Evolutionary conservation across 1,284 basidiomycete species (phyloP), one percentile per base, ranked within the genome.

Genomic region (Hemileia vastatrix): DNA sequence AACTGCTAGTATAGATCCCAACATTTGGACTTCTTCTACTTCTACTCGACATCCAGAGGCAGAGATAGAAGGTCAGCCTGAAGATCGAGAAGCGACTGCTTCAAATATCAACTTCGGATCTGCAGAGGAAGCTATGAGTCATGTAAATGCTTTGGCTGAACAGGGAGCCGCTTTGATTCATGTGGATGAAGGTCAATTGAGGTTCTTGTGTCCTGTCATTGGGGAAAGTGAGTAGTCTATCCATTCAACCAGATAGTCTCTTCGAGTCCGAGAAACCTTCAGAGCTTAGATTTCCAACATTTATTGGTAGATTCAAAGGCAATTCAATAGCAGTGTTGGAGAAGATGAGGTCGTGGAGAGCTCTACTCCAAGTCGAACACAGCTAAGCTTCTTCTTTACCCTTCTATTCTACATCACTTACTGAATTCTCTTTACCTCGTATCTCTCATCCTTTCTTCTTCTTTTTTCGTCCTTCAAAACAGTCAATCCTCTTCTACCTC

Each of bases 101-200:
- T 11, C 8, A 9, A 40, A 15, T 15, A 11, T 40, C 9, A 15
- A 40, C 36, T 60, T 69, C 19, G 47, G 63, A 23, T 57, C 62
- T 8, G 66, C 67, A 2, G 61, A 66, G 15, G 67, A 69, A 62
- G 68, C 67, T 3, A 59, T 69, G 21, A 32, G 23, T 33, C 51
- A 27, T 23, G 40, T 53, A 47, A 52, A 43, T n/a, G 47, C 43
- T 19, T 13, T 23, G 15, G 65, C 68, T 40, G 70, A 71, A 56
- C 69, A 68, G 57, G 71, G 71, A 6, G 69, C 70, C 6, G 69
- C 71, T 1, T 66, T 72, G 40, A 65, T 68, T 54, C 71, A 74
- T 52, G 63, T 74, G 53, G 53, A 63, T 15, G 68, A 67, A 31
- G 71, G 71, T 15, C 63, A 67, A 3, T 63, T 74, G n/a, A 70